A percentile compares a stretch with the other conserved stretches of the same genome.
Evolutionary conservation across 2,329 filamentous ascomycete genomes (phyloP).

Genomic region (Teratosphaeria destructans): DNA sequence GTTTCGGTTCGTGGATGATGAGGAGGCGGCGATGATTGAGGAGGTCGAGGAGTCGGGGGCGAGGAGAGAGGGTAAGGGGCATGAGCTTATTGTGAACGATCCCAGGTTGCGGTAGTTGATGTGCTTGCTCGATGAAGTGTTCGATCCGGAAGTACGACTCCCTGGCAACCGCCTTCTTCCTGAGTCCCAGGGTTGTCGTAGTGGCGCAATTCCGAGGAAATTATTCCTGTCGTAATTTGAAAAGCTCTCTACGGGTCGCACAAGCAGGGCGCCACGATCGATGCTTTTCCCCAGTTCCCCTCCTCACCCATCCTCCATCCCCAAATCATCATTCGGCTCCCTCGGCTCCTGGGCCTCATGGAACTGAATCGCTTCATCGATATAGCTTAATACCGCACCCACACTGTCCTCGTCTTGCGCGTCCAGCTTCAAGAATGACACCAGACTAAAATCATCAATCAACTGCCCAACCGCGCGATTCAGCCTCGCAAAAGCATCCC

Average conservation of each 20-base stretch:
- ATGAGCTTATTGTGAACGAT: not conserved
- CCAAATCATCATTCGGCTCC: slow-evolving; percentile 52
- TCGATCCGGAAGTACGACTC: not conserved
- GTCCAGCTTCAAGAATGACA: slow-evolving; percentile 85
- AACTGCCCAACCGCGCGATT: slow-evolving; percentile 82
- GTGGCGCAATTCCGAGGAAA: not conserved
- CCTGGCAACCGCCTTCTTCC: not conserved
- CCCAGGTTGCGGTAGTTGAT: not conserved
- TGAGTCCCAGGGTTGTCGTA: not conserved
- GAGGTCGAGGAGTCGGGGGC: slow-evolving; percentile 17
- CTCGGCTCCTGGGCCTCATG: slow-evolving; percentile 87
- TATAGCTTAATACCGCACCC: slow-evolving; percentile 72
- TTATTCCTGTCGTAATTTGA: not conserved
- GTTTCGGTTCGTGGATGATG: slow-evolving; percentile 17
- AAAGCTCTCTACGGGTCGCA: not conserved
- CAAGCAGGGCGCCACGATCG: not conserved
- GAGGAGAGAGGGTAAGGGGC: slow-evolving; percentile 3
- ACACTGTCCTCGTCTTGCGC: slow-evolving; percentile 89
- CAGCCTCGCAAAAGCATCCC: slow-evolving; percentile 68
- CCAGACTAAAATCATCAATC: slow-evolving; percentile 97
- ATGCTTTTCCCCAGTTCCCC: slow-evolving; percentile 6
- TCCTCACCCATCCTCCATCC: slow-evolving; percentile 47
- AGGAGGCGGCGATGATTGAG: slow-evolving; percentile 16
- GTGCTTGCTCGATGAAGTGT: not conserved
- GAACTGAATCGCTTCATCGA: slow-evolving; percentile 88